Conservation (phyloP, 345 rosid species). For the Dovyalis caffra region DNA sequence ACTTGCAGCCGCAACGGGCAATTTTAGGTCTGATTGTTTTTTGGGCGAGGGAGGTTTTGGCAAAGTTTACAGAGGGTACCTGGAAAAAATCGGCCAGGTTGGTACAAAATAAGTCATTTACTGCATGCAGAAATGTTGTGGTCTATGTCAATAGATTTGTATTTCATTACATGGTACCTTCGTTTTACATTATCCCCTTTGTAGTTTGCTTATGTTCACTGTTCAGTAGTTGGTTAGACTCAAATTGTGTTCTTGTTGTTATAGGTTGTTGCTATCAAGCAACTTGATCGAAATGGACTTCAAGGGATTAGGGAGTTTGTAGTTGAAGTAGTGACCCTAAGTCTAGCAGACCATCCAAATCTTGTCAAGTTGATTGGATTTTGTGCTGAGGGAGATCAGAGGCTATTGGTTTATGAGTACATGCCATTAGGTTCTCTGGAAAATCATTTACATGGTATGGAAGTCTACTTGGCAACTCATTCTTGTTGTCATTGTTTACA, state of each 20-base stretch:
- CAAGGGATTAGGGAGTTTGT: conserved; percentile 45
- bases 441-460: conserved; percentile 42
- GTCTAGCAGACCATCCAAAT: conserved; percentile 40
- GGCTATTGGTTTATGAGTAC: conserved; percentile 45
- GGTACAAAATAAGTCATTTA: conserved; percentile 8
- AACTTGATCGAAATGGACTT: conserved; percentile 41
- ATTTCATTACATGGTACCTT: not conserved
- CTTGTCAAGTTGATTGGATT: conserved; percentile 44
- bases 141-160: not conserved
- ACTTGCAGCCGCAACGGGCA: conserved; percentile 56
- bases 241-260: not conserved
- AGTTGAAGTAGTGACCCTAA: conserved; percentile 37
- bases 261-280: conserved; percentile 47
- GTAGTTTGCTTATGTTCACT: not conserved
- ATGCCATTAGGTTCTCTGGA: conserved; percentile 52
- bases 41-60: conserved; percentile 94
- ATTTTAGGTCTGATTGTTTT: conserved; percentile 63
- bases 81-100: conserved; percentile 60
- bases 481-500: not conserved
- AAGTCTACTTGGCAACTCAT: not conserved
- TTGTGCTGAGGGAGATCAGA: conserved; percentile 44
- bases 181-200: not conserved
- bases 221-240: not conserved
- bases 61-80: conserved; percentile 64
- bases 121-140: not conserved